Conservation (phyloP, 805 yeast genomes). For the Starmerella powellii region DNA sequence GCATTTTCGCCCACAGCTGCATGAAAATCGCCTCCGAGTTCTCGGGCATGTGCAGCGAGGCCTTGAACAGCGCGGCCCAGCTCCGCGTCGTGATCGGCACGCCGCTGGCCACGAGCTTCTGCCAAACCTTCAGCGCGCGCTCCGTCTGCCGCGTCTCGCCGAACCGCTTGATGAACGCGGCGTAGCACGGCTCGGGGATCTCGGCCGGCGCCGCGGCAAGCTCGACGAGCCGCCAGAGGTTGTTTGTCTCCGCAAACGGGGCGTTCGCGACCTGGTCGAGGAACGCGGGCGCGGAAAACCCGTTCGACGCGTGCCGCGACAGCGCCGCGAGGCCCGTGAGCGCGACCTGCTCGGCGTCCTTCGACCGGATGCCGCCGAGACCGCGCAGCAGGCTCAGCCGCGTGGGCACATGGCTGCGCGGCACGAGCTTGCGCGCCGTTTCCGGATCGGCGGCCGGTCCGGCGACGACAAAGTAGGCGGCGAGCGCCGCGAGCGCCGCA, state of each 20-base stretch:
- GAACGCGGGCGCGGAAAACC: slow-evolving; percentile 18
- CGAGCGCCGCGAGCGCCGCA: slow-evolving; percentile 28
- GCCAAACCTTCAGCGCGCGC: slow-evolving; percentile 36
- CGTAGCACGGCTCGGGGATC: slow-evolving; percentile 24
- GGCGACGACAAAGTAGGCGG: slow-evolving; percentile 24
- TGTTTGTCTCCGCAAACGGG: slow-evolving; percentile 21
- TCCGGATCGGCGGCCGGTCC: slow-evolving; percentile 22
- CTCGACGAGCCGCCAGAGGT: slow-evolving; percentile 23
- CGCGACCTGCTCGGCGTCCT: slow-evolving; percentile 11
- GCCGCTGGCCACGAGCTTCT: slow-evolving; percentile 31
- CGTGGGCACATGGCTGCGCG: slow-evolving; percentile 23
- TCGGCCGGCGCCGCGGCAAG: slow-evolving; percentile 19
- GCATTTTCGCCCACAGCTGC: slow-evolving; percentile 32
- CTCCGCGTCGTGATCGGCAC: slow-evolving; percentile 33
- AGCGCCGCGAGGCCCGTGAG: slow-evolving; percentile 18
- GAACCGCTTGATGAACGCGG: slow-evolving; percentile 26
- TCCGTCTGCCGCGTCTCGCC: slow-evolving; percentile 25
- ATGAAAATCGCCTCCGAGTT: slow-evolving; percentile 24
- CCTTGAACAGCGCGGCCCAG: slow-evolving; percentile 50
- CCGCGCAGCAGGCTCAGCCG: slow-evolving; percentile 6
- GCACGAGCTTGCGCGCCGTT: slow-evolving; percentile 25
- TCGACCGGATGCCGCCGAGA: slow-evolving; percentile 11
- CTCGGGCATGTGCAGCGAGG: slow-evolving; percentile 31
- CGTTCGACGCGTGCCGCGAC: slow-evolving; percentile 17
- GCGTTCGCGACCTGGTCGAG: slow-evolving; percentile 20